A percentile compares a stretch with the other conserved stretches of the same genome.
Evolutionary conservation across 2,329 filamentous ascomycete species (phyloP).

Genomic region (Grosmannia penicillata): DNA sequence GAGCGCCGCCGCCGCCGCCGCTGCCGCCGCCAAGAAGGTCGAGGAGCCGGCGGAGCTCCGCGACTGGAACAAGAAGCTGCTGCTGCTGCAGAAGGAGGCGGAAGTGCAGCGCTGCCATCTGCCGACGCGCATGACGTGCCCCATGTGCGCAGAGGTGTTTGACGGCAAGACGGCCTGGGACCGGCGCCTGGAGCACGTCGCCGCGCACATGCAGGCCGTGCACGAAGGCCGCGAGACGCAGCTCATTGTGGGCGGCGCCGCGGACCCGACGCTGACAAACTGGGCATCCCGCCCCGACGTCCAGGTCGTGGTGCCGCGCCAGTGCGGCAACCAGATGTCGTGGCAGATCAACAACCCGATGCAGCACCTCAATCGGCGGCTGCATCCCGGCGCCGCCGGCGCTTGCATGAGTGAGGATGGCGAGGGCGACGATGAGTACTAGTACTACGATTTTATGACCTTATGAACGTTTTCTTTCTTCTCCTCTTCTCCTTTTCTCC

Average conservation of each 20-base stretch:
- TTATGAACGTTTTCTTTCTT: neutral
- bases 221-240: slow-evolving; percentile 13
- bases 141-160: slow-evolving; percentile 47
- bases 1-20: neutral
- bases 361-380: no score
- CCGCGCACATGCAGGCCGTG: slow-evolving; percentile 54
- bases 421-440: neutral
- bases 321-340: neutral
- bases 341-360: slow-evolving; percentile 1
- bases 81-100: slow-evolving; percentile 40
- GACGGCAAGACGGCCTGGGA: slow-evolving; percentile 57
- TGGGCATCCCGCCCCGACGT: slow-evolving; percentile 23
- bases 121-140: slow-evolving; percentile 46
- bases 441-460: neutral
- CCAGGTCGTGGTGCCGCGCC: neutral
- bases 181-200: slow-evolving; percentile 73
- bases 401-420: no score
- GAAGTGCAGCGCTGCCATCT: slow-evolving; percentile 42
- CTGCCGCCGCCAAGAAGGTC: neutral
- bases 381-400: no score
- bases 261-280: slow-evolving; percentile 20
- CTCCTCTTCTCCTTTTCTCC: neutral
- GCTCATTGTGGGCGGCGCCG: slow-evolving; percentile 17
- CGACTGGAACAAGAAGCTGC: slow-evolving; percentile 38
- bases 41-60: neutral